phyloP scores from a whole-genome alignment of 176 grass and related monocot genomes.

The Oryza glumipatula region DNA sequence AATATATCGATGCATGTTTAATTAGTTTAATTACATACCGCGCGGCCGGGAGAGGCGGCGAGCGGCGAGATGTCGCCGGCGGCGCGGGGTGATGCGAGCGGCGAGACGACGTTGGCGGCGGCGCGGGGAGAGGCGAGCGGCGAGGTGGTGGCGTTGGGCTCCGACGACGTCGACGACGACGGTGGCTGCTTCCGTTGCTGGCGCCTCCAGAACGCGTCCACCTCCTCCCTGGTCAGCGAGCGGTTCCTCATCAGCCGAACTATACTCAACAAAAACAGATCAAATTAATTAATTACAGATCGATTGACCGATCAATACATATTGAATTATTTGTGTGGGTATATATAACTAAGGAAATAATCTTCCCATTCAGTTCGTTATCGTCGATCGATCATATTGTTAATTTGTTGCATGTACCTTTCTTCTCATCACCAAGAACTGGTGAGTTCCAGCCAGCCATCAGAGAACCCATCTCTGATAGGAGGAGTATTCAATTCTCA shows the following conservation, averaged over 20 bases:
- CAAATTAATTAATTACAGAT: not conserved
- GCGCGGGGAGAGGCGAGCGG: constrained; percentile 16
- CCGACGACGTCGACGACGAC: not conserved
- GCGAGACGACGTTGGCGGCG: not conserved
- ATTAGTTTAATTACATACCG: not conserved
- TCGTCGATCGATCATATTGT: too few relatives aligned
- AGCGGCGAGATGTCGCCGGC: constrained; percentile 15
- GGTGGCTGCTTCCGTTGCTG: constrained; percentile 33
- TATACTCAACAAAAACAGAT: not conserved
- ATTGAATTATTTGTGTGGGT: too few relatives aligned
- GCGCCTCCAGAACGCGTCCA: constrained; percentile 68
- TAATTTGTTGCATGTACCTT: constrained; percentile 38
- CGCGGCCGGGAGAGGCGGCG: not conserved
- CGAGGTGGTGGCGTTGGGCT: not conserved
- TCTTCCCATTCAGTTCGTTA: too few relatives aligned
- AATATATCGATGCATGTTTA: too few relatives aligned
- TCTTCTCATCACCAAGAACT: constrained; percentile 38
- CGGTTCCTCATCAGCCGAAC: constrained; percentile 64
- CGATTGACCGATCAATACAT: too few relatives aligned
- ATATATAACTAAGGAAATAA: too few relatives aligned
- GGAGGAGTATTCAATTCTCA: not conserved
- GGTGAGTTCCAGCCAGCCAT: constrained; percentile 85
- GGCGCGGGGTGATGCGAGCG: not conserved
- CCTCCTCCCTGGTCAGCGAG: constrained; percentile 83
- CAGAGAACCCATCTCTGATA: constrained; percentile 78